Evolutionary conservation across 495 filamentous ascomycete genomes (phyloP).

Genomic region (Talaromyces thailandensis): DNA sequence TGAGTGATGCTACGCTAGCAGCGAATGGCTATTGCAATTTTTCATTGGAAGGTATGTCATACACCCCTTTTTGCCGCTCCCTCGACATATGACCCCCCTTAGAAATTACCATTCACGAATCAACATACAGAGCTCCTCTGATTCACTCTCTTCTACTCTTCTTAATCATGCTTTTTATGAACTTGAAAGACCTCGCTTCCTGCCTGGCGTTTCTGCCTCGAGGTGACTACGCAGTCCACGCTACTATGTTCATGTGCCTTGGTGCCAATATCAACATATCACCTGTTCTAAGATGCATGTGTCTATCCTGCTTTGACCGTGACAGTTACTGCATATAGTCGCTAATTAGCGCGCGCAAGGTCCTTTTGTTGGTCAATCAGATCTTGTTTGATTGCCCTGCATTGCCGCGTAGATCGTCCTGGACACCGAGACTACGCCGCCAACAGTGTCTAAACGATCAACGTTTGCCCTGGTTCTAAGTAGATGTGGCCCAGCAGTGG

Average conservation of each 20-base stretch:
- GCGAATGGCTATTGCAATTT: not conserved
- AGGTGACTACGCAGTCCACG: not conserved
- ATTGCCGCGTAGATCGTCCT: slow-evolving; percentile 6
- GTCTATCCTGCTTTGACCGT: slow-evolving; percentile 3
- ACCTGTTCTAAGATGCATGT: not conserved
- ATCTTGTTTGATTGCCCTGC: slow-evolving; percentile 1
- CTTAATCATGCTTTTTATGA: not conserved
- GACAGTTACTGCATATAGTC: slow-evolving; percentile 5
- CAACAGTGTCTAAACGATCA: not conserved
- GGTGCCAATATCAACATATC: not conserved
- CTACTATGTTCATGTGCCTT: slow-evolving; percentile 3
- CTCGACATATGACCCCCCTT: not conserved
- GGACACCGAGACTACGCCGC: slow-evolving; percentile 2
- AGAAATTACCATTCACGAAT: not conserved
- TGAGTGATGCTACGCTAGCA: not conserved
- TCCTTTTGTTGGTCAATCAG: slow-evolving; percentile 4
- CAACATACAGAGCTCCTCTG: not conserved
- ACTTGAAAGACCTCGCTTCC: not conserved
- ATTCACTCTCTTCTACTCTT: not conserved
- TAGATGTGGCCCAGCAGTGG: slow-evolving; percentile 3
- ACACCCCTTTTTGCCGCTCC: not conserved
- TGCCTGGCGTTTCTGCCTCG: slow-evolving; percentile 2
- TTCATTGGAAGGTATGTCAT: not conserved
- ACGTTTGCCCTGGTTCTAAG: not conserved
- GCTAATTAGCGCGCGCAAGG: slow-evolving; percentile 7